Evolutionary conservation across 768 basidiomycete genomes (phyloP).

Genomic region (Lyophyllum decastes): DNA sequence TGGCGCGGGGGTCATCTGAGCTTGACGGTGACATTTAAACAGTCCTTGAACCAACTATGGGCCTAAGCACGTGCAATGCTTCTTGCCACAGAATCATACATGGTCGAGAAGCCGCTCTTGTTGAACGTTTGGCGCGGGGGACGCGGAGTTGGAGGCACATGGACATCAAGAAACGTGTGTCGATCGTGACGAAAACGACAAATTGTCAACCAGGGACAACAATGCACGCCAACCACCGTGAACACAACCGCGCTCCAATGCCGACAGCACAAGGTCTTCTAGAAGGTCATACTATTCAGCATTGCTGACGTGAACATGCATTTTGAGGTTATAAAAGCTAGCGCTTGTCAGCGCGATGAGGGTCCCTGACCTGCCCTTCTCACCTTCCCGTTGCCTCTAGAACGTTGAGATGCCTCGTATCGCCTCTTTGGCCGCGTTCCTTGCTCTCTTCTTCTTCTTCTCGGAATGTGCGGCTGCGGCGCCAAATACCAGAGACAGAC

Average conservation of each 20-base stretch:
- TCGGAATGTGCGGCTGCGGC: neutral
- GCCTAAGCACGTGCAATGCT: conserved; percentile 1
- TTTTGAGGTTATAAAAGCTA: neutral
- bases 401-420: neutral
- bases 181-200: neutral
- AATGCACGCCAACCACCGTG: no score
- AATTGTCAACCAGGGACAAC: no score
- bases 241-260: no score
- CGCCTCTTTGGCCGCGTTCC: neutral
- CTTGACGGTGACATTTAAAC: conserved; percentile 2
- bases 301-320: no score
- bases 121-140: neutral
- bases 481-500: neutral
- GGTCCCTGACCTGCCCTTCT: neutral
- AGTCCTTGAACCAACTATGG: neutral
- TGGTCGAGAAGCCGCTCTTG: neutral
- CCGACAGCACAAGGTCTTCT: no score
- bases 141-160: neutral
- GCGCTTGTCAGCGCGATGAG: neutral
- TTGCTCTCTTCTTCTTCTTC: neutral
- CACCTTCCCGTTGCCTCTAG: neutral
- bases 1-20: conserved; percentile 1
- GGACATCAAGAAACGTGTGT: conserved; percentile 4
- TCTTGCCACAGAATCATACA: neutral
- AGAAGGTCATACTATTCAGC: no score